phyloP scores from a whole-genome alignment of 2,329 filamentous ascomycete genomes.

The Botrytis porri region DNA sequence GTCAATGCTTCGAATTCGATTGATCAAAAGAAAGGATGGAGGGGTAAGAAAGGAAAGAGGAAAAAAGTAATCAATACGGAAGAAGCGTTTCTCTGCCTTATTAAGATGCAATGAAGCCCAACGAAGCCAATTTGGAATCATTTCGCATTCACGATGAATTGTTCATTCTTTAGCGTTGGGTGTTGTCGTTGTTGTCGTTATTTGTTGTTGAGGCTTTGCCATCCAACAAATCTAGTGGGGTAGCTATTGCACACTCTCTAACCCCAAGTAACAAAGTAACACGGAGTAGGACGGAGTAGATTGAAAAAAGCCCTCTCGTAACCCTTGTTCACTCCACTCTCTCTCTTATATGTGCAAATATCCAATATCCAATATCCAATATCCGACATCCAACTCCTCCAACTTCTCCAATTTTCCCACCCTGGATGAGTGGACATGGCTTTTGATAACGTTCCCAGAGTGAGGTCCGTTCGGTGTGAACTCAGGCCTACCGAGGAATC shows the following conservation, averaged over 20 bases:
- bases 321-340: neutral
- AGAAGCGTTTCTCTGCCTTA: neutral
- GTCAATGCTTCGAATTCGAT: neutral
- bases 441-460: neutral
- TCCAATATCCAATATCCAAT: neutral
- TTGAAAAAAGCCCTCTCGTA: neutral
- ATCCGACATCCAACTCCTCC: neutral
- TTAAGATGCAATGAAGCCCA: constrained; percentile 8
- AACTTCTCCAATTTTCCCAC: neutral
- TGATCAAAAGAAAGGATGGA: neutral
- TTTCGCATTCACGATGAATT: constrained; percentile 5
- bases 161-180: neutral
- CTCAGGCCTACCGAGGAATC: neutral
- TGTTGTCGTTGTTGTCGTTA: constrained; percentile 3
- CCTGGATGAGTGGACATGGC: neutral
- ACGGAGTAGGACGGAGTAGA: neutral
- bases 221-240: constrained; percentile 9
- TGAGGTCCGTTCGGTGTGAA: neutral
- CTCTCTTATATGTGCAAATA: neutral
- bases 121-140: neutral
- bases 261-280: neutral
- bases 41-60: neutral
- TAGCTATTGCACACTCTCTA: neutral
- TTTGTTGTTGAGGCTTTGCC: constrained; percentile 4
- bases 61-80: no score